Conservation (phyloP, 345 rosid species). For the Eucalyptus urophylla region DNA sequence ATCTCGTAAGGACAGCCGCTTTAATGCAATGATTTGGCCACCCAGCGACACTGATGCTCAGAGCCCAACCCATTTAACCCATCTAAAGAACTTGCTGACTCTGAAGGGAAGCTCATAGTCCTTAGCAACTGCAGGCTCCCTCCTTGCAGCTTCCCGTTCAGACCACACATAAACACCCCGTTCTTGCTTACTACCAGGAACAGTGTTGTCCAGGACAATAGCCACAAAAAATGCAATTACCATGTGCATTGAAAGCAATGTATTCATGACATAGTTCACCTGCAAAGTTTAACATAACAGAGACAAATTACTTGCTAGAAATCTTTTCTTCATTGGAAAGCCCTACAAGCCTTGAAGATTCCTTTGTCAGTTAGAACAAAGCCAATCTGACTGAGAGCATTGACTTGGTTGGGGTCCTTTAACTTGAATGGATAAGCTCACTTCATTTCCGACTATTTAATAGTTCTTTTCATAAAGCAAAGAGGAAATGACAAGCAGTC, state of each 20-base stretch:
- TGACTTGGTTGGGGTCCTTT: neutral
- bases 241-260: constrained; percentile 68
- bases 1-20: neutral
- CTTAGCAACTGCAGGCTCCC: constrained; percentile 79
- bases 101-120: constrained; percentile 86
- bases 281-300: constrained; percentile 8
- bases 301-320: neutral
- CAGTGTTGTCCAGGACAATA: constrained; percentile 80
- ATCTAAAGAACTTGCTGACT: constrained; percentile 75
- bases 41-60: constrained; percentile 7
- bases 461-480: neutral
- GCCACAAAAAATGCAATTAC: constrained; percentile 89
- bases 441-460: neutral
- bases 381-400: neutral
- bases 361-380: neutral
- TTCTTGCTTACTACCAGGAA: constrained; percentile 85
- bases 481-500: neutral
- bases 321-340: neutral
- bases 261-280: constrained; percentile 88
- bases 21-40: neutral
- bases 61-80: constrained; percentile 98
- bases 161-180: constrained; percentile 95
- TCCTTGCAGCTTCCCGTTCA: constrained; percentile 68
- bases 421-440: neutral
- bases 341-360: neutral